Evolutionary conservation across 2,329 filamentous ascomycete genomes (phyloP), one percentile per base, ranked within the genome.

Genomic region (Simplicillium sp.): DNA sequence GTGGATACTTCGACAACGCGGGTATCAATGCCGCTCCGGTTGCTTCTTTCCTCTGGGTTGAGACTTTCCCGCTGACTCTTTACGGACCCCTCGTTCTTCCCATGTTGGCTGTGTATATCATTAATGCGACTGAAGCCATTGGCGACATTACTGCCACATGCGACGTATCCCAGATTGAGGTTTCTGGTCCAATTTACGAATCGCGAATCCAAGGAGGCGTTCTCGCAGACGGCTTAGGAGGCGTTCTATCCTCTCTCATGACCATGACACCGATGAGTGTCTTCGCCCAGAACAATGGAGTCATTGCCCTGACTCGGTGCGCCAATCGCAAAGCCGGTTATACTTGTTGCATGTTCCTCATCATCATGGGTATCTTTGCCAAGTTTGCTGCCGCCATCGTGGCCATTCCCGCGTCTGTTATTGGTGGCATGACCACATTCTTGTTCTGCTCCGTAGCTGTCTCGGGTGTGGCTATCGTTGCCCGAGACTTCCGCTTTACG

Each of bases 261-360:
- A 90, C 85, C 37, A 84, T 87, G 49, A 85, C 84, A 0, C 84
- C 85, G 25, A 85, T 89, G 76, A 81, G 78, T 2, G 83, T 80
- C 1, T 89, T 89, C 50, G 85, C 85, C 0, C 84, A 89, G 58
- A 90, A 90, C 65, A 89, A 90, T 56, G 85, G 85, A 29, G 84
- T 90, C 39, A 89, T 92, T 45, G 82, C 85, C 0, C 68, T 92
- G 35, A 92, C 86, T 0, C 75, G 84, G 13, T 90, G 85, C 57
- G 86, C 86, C 1, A 90, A 87, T 58, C 77, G 86, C 40, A 83
- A 80, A 36, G 87, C 85, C 5, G 87, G 87, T 4, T 88, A 87
- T 57, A 83, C 80, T 37, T 84, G 80, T 55, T 87, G 75, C 57
- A 70, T 84, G 52, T 88, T 88, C 67, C 72, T 92, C 11, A 62